Conservation (phyloP, 2,329 filamentous ascomycete genomes). For the Monascus ruber region DNA sequence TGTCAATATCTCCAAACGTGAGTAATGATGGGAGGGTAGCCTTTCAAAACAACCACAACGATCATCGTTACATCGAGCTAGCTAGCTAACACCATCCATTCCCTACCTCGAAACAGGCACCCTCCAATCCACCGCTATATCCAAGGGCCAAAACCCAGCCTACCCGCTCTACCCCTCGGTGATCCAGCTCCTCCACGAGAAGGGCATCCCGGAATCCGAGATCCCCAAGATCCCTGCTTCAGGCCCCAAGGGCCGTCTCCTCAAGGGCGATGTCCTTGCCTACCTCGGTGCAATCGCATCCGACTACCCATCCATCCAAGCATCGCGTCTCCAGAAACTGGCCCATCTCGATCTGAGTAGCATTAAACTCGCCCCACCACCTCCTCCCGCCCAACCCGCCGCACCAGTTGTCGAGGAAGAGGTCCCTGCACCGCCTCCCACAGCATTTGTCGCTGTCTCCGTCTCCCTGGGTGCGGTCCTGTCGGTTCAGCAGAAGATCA, state of each 20-base stretch:
- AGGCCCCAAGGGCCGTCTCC: conserved; percentile 73
- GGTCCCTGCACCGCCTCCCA: conserved; percentile 17
- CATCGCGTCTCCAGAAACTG: conserved; percentile 61
- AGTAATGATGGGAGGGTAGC: conserved; percentile 7
- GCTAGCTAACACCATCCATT: too few species aligned
- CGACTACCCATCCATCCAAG: conserved; percentile 59
- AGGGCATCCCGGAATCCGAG: conserved; percentile 64
- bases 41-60: too few species aligned
- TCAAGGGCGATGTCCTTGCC: conserved; percentile 92
- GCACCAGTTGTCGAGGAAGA: conserved; percentile 7
- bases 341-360: conserved; percentile 86
- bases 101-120: conserved; percentile 10
- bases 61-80: neutral
- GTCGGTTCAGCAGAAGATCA: conserved; percentile 68
- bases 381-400: conserved; percentile 26
- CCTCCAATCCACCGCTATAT: conserved; percentile 23
- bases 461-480: conserved; percentile 70
- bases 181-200: conserved; percentile 64
- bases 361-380: conserved; percentile 63
- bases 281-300: conserved; percentile 69
- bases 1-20: conserved; percentile 19
- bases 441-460: conserved; percentile 50
- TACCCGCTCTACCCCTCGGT: conserved; percentile 62
- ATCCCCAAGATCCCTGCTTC: conserved; percentile 74
- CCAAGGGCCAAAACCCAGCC: conserved; percentile 30